Evolutionary conservation across 2,329 filamentous ascomycete species (phyloP).

Genomic region (Sordariomycetes sp.): DNA sequence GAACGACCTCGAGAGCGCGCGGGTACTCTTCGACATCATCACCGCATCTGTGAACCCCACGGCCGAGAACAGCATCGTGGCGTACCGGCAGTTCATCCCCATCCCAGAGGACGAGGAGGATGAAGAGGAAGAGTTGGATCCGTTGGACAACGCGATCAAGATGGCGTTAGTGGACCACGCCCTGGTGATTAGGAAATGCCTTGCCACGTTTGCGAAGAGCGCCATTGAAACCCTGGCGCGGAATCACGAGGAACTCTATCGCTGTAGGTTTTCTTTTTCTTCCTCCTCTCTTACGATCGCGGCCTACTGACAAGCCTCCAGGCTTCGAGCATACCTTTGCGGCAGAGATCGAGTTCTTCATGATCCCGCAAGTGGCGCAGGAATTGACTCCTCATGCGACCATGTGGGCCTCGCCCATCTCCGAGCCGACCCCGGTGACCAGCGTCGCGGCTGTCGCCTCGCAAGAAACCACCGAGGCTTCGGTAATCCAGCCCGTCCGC

Average conservation of each 20-base stretch:
- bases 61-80: conserved; percentile 66
- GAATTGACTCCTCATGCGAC: conserved; percentile 27
- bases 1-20: conserved; percentile 60
- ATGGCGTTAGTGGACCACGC: conserved; percentile 85
- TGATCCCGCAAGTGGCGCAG: conserved; percentile 13
- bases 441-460: conserved; percentile 20
- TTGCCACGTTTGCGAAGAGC: conserved; percentile 58
- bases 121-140: conserved; percentile 35
- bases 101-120: conserved; percentile 29
- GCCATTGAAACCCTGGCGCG: conserved; percentile 46
- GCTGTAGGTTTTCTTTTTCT: conserved; percentile 39
- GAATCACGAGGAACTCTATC: conserved; percentile 48
- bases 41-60: conserved; percentile 64
- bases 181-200: conserved; percentile 72
- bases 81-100: conserved; percentile 67
- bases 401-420: conserved; percentile 36
- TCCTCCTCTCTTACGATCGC: conserved; percentile 3
- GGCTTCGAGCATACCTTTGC: conserved; percentile 55
- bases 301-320: conserved; percentile 14
- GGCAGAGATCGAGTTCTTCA: conserved; percentile 52
- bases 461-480: conserved; percentile 24
- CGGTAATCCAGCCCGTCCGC: conserved; percentile 23
- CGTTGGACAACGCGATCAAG: conserved; percentile 68
- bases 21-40: conserved; percentile 63
- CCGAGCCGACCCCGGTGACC: conserved; percentile 21